Evolutionary conservation across 2,329 filamentous ascomycete genomes (phyloP).

Genomic region (Purpureocillium takamizusanense): DNA sequence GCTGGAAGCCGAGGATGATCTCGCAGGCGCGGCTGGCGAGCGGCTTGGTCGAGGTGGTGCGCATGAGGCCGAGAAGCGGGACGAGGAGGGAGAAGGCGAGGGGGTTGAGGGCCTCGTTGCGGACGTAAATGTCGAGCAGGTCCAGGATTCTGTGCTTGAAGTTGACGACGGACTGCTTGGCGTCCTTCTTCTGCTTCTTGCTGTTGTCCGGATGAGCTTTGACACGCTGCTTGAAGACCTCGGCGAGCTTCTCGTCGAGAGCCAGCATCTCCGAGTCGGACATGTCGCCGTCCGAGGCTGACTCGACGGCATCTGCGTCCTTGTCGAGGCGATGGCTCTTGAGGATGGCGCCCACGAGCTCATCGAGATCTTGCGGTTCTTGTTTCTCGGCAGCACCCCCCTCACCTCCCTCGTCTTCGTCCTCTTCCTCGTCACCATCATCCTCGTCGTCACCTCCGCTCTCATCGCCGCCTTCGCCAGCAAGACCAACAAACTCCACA

Average conservation of each 20-base stretch:
- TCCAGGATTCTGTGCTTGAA: slow-evolving; percentile 94
- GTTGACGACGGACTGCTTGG: slow-evolving; percentile 80
- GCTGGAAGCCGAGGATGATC: slow-evolving; percentile 66
- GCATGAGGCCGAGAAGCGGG: slow-evolving; percentile 67
- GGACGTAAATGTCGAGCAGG: slow-evolving; percentile 75
- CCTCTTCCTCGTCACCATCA: slow-evolving; percentile 31
- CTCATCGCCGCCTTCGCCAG: slow-evolving; percentile 27
- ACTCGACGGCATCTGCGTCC: slow-evolving; percentile 44
- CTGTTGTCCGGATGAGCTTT: slow-evolving; percentile 54
- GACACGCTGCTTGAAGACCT: slow-evolving; percentile 73
- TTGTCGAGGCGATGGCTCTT: slow-evolving; percentile 60
- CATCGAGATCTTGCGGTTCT: slow-evolving; percentile 49
- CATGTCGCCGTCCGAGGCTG: slow-evolving; percentile 71
- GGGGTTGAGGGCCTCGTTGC: slow-evolving; percentile 61
- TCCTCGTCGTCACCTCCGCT: slow-evolving; percentile 36
- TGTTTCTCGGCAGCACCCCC: slow-evolving; percentile 31
- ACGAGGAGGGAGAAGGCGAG: slow-evolving; percentile 62
- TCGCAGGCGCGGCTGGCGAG: slow-evolving; percentile 64
- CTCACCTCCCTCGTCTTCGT: slow-evolving; percentile 28
- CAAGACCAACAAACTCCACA: slow-evolving; percentile 38
- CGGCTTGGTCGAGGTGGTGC: slow-evolving; percentile 68
- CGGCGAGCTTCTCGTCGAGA: slow-evolving; percentile 71
- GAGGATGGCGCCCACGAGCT: slow-evolving; percentile 68
- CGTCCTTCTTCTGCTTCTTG: slow-evolving; percentile 79
- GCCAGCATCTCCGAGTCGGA: slow-evolving; percentile 93